Conservation (phyloP, 140 eudicot species). For the Senecio squalidus region DNA sequence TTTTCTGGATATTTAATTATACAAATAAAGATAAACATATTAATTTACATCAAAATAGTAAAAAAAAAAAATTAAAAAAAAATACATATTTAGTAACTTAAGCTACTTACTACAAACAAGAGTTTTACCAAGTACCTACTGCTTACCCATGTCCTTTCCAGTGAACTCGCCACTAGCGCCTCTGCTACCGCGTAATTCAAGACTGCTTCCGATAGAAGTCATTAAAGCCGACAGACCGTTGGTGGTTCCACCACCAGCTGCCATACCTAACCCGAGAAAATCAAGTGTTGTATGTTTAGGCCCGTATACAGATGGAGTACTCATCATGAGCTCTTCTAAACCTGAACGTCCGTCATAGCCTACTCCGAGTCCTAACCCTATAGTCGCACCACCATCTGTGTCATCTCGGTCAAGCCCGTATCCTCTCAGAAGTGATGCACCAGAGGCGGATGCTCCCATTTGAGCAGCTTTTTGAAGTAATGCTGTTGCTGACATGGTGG, state of each 20-base stretch:
- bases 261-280: conserved; percentile 97
- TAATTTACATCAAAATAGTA: conserved; percentile 32
- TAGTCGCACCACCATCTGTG: conserved; percentile 46
- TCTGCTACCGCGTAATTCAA: conserved; percentile 38
- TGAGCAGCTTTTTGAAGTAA: conserved; percentile 96
- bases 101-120: conserved; percentile 28
- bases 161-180: conserved; percentile 42
- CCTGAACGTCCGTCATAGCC: conserved; percentile 74
- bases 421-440: conserved; percentile 77
- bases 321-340: conserved; percentile 85
- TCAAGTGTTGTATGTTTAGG: conserved; percentile 94
- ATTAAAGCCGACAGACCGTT: conserved; percentile 69
- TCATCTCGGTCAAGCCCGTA: conserved; percentile 55
- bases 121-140: conserved; percentile 22
- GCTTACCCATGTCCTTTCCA: conserved; percentile 50
- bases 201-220: conserved; percentile 69
- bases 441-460: conserved; percentile 74
- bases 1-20: conserved; percentile 31
- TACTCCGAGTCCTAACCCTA: conserved; percentile 75
- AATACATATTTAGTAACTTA: conserved; percentile 18
- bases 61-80: conserved; percentile 1
- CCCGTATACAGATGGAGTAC: conserved; percentile 75
- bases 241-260: conserved; percentile 81
- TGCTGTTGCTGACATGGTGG: conserved; percentile 97
- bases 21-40: conserved; percentile 17